Base-by-base conservation (phyloP, 139 green algal genomes). In the Ostreobium quekettii region DNA sequence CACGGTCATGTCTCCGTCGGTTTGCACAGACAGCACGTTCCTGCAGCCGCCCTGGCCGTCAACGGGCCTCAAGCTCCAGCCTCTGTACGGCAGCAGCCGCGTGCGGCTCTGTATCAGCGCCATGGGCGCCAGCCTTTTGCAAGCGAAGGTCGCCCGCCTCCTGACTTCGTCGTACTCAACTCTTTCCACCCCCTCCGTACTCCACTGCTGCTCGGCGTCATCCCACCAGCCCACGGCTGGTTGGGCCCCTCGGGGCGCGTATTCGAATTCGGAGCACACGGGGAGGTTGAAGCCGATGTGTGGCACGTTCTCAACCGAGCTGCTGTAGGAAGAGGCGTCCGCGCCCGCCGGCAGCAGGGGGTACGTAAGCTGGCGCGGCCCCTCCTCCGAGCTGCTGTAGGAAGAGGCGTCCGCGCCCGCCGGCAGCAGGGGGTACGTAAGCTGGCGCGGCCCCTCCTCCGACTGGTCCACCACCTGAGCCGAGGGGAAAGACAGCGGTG, bases 161-260 rank as follows among this genome's bases (percentile, higher is more conserved):
- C 49, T 72, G 6, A 36, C 29, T 24, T n/a, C 11, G 42, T 88
- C 74, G 37, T 80, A 77, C 2, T 66, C 48, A 31, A 67, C 70
- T 26, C 64, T 78, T 65, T 63, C 76, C 29, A 92, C 46, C n/a
- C 82, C 80, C 8, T 85, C 66, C 37, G 66, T 69, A 35, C 71
- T 82, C 86, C 86, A 92, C 4, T 48, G 35, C 3, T 60, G 36
- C 2, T 42, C n/a, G 8, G 70, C 36, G 15, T 75, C 48, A 60
- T 88, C 74, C 84, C 84, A 90, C 73, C 76, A 88, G 6, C 72
- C 84, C 30, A 90, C 80, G 7, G 74, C 56, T 37, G 73, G 33
- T 3, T 35, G 36, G 24, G 58, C 36, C 15, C 35, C 64, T 65
- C 48, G 26, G 36, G 48, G 56, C 26, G 32, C 56, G 60, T 30